Conservation (phyloP, 257 asterid species). For the Rhazya stricta region DNA sequence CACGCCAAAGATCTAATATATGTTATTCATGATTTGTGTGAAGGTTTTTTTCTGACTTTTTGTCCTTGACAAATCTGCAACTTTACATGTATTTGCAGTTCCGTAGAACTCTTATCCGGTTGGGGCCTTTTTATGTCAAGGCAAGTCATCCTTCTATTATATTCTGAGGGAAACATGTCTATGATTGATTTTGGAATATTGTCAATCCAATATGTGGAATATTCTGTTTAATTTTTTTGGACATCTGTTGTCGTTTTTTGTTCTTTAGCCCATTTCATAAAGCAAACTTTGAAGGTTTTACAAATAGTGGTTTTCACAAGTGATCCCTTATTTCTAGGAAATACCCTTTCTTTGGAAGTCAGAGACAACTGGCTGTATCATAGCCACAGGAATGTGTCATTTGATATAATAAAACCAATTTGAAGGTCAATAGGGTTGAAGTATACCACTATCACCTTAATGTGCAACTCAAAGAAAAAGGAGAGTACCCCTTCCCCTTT, state of each 20-base stretch:
- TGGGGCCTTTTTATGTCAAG: slow-evolving; percentile 99
- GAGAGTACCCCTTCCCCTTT: background rate
- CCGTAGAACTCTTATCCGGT: slow-evolving; percentile 75
- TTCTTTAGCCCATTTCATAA: background rate
- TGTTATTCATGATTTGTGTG: background rate
- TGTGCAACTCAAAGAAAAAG: background rate
- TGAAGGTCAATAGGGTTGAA: background rate
- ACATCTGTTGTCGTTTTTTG: background rate
- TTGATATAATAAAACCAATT: background rate
- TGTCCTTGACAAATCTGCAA: background rate
- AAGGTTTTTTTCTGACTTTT: background rate
- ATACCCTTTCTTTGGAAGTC: too few species aligned
- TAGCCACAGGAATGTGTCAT: background rate
- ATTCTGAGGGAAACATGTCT: background rate
- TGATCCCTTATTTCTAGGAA: background rate
- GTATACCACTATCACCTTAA: background rate
- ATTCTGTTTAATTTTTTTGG: background rate
- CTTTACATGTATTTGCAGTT: slow-evolving; percentile 54
- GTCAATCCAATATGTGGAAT: background rate
- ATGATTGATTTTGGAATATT: background rate
- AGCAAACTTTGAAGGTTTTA: background rate
- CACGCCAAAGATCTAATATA: background rate
- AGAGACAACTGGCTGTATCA: background rate
- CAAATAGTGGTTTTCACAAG: background rate
- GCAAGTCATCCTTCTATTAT: slow-evolving; percentile 41